Evolutionary conservation across 306 rosid genomes (phyloP), one percentile per base, ranked within the genome.

Genomic region (Medicago arabica): DNA sequence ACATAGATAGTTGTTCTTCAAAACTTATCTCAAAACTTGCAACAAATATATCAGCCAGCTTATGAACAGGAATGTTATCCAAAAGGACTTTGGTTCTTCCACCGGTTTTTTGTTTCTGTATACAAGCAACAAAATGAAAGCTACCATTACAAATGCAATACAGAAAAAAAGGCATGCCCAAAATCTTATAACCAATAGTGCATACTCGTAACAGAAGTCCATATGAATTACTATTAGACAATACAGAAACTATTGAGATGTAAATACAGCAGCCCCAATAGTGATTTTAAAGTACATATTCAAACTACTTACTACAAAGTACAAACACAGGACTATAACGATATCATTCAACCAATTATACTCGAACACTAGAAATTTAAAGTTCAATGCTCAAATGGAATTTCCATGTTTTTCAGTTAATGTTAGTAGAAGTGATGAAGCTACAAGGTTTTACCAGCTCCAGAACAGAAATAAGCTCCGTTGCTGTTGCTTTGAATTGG

Each of bases 1-100:
- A 72, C 98, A 92, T 92, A 46, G 80, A 90, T 66, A 96, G 79
- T 80, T 96, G 99, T 85, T 96, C 99, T 87, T 96, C 99, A 88
- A 96, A 96, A 85, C 98, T 96, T 76, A 96, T 90, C 87, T 96
- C 99, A 82, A 96, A 96, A 84, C 98, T 96, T 51, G 99, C 99
- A 79, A 88, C 99, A 96, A 96, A 96, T 85, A 96, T 92, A 82
- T 96, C 99, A 47, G 98, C 99, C 90, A 96, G 87, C 86, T 96
- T 96, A 83, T 90, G 97, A 85, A 96, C 91, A 14, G 99, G 99
- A 80, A 96, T 91, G 0, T 96, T 92, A 81, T 92, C 99, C 83
- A 96, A 82, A 80, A 96, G 98, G 80, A 90, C 97, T 81, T 96
- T 96, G 15, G 97, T 96, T 85, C 96, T 90, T 82, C 99, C 99